Evolutionary conservation across 257 asterid species (phyloP).

Genomic region (Ophiorrhiza pumila): DNA sequence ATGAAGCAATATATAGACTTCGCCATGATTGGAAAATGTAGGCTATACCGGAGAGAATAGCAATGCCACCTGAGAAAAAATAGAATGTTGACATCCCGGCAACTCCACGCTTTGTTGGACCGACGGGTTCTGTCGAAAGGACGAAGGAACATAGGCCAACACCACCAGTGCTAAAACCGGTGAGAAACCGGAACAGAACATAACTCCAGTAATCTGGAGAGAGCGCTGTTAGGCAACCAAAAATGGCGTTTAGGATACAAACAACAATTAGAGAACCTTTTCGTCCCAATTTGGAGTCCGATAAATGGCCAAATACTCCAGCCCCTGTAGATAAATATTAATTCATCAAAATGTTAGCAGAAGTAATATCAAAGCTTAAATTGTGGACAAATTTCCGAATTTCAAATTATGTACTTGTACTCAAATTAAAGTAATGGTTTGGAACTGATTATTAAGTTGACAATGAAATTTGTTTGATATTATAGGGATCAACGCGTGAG

Average conservation of each 20-base stretch:
- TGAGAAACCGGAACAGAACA: conserved; percentile 53
- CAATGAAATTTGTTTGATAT: no score
- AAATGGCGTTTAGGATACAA: conserved; percentile 59
- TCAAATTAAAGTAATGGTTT: no score
- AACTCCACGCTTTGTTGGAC: conserved; percentile 62
- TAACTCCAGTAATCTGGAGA: conserved; percentile 58
- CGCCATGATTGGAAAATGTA: conserved; percentile 63
- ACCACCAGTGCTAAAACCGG: conserved; percentile 88
- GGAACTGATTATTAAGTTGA: no score
- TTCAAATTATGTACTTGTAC: no score
- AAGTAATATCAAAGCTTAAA: no score
- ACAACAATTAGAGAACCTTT: conserved; percentile 66
- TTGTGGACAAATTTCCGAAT: no score
- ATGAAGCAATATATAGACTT: conserved; percentile 59
- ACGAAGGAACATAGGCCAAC: conserved; percentile 83
- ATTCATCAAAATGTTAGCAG: background rate
- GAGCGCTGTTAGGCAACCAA: conserved; percentile 62
- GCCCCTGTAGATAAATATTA: conserved; percentile 46
- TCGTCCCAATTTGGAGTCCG: conserved; percentile 71
- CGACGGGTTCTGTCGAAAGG: conserved; percentile 80
- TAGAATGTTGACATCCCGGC: conserved; percentile 89
- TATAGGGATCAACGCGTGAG: no score
- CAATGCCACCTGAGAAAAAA: conserved; percentile 79
- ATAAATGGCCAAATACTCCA: conserved; percentile 81
- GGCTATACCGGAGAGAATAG: conserved; percentile 55